A percentile compares a stretch with the other conserved stretches of the same genome.
These are phyloP conservation scores for Phalaenopsis hybrid DNA, from an alignment of 116 monocot species.

Conservation along the genomic window DNA sequence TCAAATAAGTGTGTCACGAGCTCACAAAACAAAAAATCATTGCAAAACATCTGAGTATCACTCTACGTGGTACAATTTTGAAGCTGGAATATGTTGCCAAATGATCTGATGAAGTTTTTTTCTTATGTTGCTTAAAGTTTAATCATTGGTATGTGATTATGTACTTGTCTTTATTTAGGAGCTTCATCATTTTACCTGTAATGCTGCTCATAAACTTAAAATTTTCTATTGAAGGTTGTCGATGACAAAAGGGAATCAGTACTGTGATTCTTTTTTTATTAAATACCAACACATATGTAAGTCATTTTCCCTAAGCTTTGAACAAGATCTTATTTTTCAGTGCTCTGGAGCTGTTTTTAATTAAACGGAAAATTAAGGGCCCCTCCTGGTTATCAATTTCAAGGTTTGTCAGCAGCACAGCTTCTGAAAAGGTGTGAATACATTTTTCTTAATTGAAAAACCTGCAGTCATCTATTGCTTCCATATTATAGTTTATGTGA, in stretches of 20 bases:
- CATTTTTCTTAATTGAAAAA: conserved; percentile 1
- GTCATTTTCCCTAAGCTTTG: neutral
- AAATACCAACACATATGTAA: neutral
- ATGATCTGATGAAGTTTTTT: neutral
- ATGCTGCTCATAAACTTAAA: neutral
- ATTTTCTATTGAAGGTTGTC: neutral
- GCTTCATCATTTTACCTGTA: neutral
- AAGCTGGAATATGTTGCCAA: neutral
- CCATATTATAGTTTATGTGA: neutral
- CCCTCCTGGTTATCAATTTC: conserved; percentile 94
- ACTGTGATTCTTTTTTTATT: neutral
- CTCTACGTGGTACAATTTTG: neutral
- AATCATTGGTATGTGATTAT: neutral
- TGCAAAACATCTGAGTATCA: neutral
- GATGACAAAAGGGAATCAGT: neutral
- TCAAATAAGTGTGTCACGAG: neutral
- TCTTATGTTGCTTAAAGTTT: neutral
- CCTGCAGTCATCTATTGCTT: neutral
- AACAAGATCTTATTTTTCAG: conserved; percentile 31
- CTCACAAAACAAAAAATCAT: neutral
- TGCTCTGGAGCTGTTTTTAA: conserved; percentile 85
- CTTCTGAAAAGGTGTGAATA: conserved; percentile 50
- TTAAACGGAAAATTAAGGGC: conserved; percentile 91
- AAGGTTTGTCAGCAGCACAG: conserved; percentile 48
- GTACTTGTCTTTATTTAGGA: neutral